Evolutionary conservation across 306 rosid species (phyloP), one percentile per base, ranked within the genome.

Genomic region (Casuarina equisetifolia): DNA sequence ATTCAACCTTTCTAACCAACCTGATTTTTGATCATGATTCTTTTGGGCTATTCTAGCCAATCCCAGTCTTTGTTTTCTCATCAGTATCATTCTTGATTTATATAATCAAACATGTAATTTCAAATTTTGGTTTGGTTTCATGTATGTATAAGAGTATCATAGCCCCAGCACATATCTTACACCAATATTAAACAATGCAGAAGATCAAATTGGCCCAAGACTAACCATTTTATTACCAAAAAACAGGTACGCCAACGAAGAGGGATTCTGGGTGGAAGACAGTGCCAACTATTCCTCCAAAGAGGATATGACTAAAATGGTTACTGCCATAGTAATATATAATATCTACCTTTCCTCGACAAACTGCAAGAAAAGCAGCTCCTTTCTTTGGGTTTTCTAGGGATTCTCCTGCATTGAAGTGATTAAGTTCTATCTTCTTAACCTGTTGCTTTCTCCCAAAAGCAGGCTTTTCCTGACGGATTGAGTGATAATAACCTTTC

Each of bases 341-440:
- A 78, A 84, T 20, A 19, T 38, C 17, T 77, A 94, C 98, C 98
- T 94, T 94, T 89, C 98, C 98, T 76, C 98, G 92, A 83, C 89
- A 94, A 72, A 94, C 98, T 36, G 95, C 98, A 73, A 94, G 88
- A 57, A 94, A 86, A 72, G 97, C 97, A 54, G 97, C 97, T 83
- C 93, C 92, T 81, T 84, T 86, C 72, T 76, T 81, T 71, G 74
- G 69, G 70, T 68, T 80, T 66, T 83, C 78, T 46, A 50, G 74
- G 72, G 83, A 77, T 68, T 85, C 86, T 59, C 73, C 80, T 42
- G 74, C 80, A 71, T 82, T 75, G 16, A 71, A 73, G 74, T 75
- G 82, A 83, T 79, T 89, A 50, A 78, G 70, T 75, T 74, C 74
- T 78, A 54, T 75, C 79, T 81, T 88, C 81, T 85, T 92, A 67